Evolutionary conservation across 441 rosid species (phyloP).

Genomic region (Erodium chrysanthum): DNA sequence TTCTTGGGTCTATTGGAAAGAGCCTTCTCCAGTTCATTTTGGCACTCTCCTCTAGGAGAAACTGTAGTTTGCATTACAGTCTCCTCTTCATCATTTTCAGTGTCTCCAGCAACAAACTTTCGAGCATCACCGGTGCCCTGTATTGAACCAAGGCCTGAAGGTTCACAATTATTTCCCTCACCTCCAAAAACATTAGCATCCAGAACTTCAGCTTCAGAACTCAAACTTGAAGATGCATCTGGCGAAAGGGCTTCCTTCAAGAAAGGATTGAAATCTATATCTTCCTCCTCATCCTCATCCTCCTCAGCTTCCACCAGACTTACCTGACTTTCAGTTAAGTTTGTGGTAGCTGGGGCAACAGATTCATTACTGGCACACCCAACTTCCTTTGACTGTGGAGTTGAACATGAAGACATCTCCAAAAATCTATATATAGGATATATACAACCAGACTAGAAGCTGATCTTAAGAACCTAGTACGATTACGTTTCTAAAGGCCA

Average conservation of each 20-base stretch:
- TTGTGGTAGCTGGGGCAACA: slow-evolving; percentile 7
- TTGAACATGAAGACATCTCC: slow-evolving; percentile 14
- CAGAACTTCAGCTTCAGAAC: slow-evolving; percentile 60
- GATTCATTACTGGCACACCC: slow-evolving; percentile 17
- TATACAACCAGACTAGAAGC: background rate
- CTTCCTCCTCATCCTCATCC: slow-evolving; percentile 58
- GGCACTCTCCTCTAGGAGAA: slow-evolving; percentile 24
- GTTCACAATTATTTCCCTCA: slow-evolving; percentile 15
- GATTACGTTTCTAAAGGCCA: background rate
- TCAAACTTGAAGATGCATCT: slow-evolving; percentile 78
- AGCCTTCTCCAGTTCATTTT: slow-evolving; percentile 13
- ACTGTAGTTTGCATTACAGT: slow-evolving; percentile 25
- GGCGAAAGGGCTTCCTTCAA: slow-evolving; percentile 59
- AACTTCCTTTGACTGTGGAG: slow-evolving; percentile 20
- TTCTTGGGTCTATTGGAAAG: slow-evolving; percentile 19
- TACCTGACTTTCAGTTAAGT: slow-evolving; percentile 10
- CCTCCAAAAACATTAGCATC: slow-evolving; percentile 26
- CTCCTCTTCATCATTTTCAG: slow-evolving; percentile 38
- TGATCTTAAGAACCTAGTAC: background rate
- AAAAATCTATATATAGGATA: background rate
- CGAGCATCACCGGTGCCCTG: slow-evolving; percentile 20
- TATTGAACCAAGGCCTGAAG: slow-evolving; percentile 19
- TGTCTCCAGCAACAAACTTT: slow-evolving; percentile 28
- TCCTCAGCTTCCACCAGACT: slow-evolving; percentile 21
- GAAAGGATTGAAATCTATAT: slow-evolving; percentile 74